Percentiles rank a stretch among this genome's conserved stretches.
Evolutionary conservation across 1,284 basidiomycete species (phyloP).

Genomic region (Coniferiporia weirii): DNA sequence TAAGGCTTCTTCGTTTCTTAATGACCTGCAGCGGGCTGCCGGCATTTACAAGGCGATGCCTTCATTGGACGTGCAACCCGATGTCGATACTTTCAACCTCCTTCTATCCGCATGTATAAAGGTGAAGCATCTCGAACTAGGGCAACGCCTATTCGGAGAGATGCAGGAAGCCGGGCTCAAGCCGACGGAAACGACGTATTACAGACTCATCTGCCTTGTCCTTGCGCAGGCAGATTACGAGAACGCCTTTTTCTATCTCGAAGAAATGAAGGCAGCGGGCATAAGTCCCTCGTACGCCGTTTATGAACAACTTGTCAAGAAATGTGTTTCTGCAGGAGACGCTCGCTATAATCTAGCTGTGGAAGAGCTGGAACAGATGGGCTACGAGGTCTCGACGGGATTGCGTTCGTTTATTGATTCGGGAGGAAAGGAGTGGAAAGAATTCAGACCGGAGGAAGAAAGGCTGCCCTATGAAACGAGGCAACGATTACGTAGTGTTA

Average conservation of each 20-base stretch:
- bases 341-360: conserved; percentile 59
- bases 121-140: conserved; percentile 52
- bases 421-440: conserved; percentile 21
- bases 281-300: conserved; percentile 47
- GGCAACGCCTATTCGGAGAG: conserved; percentile 55
- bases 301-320: conserved; percentile 61
- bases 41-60: conserved; percentile 65
- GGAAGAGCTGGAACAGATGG: conserved; percentile 61
- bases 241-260: conserved; percentile 83
- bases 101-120: conserved; percentile 62
- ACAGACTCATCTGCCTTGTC: conserved; percentile 61
- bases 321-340: conserved; percentile 55
- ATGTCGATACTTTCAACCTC: conserved; percentile 63
- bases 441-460: neutral
- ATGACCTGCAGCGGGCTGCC: conserved; percentile 72
- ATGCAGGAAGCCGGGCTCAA: conserved; percentile 51
- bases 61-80: conserved; percentile 52
- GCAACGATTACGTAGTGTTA: neutral
- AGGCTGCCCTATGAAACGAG: conserved; percentile 4
- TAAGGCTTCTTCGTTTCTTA: conserved; percentile 52
- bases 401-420: conserved; percentile 33
- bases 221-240: conserved; percentile 72
- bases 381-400: conserved; percentile 32
- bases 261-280: conserved; percentile 73
- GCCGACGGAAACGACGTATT: conserved; percentile 58